Conservation (phyloP, 768 basidiomycete species). For the Leccinum broughii region DNA sequence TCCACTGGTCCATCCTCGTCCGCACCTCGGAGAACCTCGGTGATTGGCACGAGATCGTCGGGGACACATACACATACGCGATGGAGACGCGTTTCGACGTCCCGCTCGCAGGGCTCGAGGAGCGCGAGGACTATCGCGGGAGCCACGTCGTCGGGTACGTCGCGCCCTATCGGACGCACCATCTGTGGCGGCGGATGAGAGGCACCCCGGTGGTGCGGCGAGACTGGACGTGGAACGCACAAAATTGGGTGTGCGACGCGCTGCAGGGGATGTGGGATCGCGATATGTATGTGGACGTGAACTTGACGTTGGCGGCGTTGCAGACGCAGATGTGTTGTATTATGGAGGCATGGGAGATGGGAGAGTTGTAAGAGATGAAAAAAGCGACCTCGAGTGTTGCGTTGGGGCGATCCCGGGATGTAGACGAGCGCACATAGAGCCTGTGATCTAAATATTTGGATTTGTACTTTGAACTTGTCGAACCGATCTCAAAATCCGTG, state of each 20-base stretch:
- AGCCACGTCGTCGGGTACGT: constrained; percentile 27
- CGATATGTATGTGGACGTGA: constrained; percentile 16
- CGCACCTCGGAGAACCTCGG: constrained; percentile 22
- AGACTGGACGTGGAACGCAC: constrained; percentile 25
- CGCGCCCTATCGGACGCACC: constrained; percentile 12
- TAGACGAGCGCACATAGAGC: not conserved
- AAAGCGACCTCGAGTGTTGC: not conserved
- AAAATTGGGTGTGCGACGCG: constrained; percentile 32
- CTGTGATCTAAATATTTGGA: not conserved
- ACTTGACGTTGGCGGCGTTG: constrained; percentile 17
- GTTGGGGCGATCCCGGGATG: not conserved
- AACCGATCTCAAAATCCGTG: not conserved
- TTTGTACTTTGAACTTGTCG: not conserved
- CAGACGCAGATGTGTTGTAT: constrained; percentile 32
- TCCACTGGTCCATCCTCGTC: constrained; percentile 33
- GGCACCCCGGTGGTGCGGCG: constrained; percentile 17
- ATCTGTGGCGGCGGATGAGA: constrained; percentile 18
- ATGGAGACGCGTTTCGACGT: constrained; percentile 5
- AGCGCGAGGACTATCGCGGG: constrained; percentile 26
- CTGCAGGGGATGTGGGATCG: constrained; percentile 14
- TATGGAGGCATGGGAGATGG: constrained; percentile 33
- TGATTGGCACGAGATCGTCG: constrained; percentile 30
- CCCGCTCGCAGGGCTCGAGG: not conserved
- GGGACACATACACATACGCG: constrained; percentile 26
- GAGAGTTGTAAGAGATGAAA: constrained; percentile 5